phyloP scores from a whole-genome alignment of 768 basidiomycete genomes.

The Tylopilus sp. region DNA sequence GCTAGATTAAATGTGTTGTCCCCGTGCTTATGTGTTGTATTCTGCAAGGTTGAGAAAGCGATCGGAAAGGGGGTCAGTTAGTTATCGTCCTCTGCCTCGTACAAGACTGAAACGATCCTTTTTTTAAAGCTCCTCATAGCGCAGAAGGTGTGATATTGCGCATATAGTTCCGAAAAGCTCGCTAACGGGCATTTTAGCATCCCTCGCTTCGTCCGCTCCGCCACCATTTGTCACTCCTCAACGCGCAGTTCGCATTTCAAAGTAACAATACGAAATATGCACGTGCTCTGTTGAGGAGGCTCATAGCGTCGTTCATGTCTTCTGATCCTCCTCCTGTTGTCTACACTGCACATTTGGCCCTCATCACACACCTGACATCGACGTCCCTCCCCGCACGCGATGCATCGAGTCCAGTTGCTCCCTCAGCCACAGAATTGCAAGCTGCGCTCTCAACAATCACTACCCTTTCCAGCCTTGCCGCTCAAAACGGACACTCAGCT shows the following conservation, averaged over 20 bases:
- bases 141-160: constrained; percentile 47
- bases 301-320: constrained; percentile 44
- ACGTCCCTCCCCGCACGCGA: constrained; percentile 4
- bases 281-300: constrained; percentile 53
- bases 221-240: constrained; percentile 57
- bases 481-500: constrained; percentile 35
- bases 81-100: not conserved
- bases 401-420: not conserved
- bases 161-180: constrained; percentile 6
- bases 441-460: constrained; percentile 33
- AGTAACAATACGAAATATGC: constrained; percentile 55
- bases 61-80: constrained; percentile 65
- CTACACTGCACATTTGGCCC: constrained; percentile 54
- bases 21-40: not conserved
- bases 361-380: constrained; percentile 44
- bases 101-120: not conserved
- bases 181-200: constrained; percentile 39
- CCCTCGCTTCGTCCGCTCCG: constrained; percentile 61
- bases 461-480: constrained; percentile 31
- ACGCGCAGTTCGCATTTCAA: constrained; percentile 50
- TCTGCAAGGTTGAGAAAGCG: constrained; percentile 53
- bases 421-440: constrained; percentile 22
- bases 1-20: not conserved
- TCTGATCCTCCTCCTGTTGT: constrained; percentile 50
- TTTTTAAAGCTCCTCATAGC: constrained; percentile 47